Percentiles rank a stretch among this genome's conserved stretches.
Conservation (phyloP, 1,139 yeast genomes). For the Yamadazyma kanchanaburiensis region DNA sequence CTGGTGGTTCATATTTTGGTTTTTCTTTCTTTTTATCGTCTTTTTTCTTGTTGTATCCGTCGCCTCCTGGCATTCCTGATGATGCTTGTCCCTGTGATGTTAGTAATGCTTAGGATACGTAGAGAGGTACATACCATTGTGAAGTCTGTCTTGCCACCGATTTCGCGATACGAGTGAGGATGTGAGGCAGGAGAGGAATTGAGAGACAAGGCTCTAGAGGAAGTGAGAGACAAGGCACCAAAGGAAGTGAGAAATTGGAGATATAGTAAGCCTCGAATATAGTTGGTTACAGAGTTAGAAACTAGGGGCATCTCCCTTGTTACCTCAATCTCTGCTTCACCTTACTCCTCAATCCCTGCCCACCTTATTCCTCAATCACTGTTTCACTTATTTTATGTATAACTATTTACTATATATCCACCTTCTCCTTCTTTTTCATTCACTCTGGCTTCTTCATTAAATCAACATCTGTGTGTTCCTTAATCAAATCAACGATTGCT, state of each 20-base stretch:
- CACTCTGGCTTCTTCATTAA: conserved; percentile 4
- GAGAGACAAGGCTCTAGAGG: too few relatives aligned
- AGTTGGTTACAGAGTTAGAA: too few relatives aligned
- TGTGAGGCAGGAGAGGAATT: conserved; percentile 1
- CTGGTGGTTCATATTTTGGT: conserved; percentile 98
- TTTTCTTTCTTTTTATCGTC: conserved; percentile 77
- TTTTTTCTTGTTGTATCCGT: conserved; percentile 57
- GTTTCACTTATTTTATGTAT: too few relatives aligned
- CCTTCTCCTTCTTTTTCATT: too few relatives aligned
- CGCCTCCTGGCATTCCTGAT: conserved; percentile 68
- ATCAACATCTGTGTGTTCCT: conserved; percentile 10
- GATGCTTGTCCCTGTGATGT: conserved; percentile 69
- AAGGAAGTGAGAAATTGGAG: too few relatives aligned
- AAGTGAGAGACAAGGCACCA: too few relatives aligned
- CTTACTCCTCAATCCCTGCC: too few relatives aligned
- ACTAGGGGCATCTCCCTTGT: too few relatives aligned
- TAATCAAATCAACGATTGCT: conserved; percentile 9
- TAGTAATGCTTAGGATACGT: conserved; percentile 8
- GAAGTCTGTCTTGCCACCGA: not conserved
- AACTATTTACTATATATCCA: too few relatives aligned
- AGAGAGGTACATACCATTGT: conserved; percentile 2
- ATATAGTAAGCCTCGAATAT: too few relatives aligned
- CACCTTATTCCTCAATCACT: too few relatives aligned
- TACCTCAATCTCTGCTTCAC: too few relatives aligned
- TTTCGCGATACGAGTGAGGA: not conserved